A percentile compares a stretch with the other conserved stretches of the same genome.
Conservation (phyloP, 257 asterid species). For the Pogostemon cablin region DNA sequence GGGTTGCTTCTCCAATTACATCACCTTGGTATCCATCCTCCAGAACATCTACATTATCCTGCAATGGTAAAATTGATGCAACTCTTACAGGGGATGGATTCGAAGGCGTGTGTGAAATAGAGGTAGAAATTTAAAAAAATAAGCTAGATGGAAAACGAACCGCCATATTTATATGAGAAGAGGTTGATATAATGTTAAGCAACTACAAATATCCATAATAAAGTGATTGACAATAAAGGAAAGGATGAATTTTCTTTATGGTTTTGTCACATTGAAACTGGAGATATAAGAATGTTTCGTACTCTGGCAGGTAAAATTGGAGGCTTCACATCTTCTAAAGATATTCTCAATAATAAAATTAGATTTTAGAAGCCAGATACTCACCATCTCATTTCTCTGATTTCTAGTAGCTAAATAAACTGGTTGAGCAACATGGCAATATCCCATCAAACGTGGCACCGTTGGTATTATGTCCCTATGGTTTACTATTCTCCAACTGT, state of each 20-base stretch:
- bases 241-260: no score
- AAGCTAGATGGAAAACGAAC: background rate
- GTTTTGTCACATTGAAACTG: no score
- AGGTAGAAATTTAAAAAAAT: background rate
- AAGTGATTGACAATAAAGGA: no score
- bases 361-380: slow-evolving; percentile 22
- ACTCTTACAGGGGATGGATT: background rate
- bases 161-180: background rate
- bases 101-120: background rate
- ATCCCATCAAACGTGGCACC: slow-evolving; percentile 98
- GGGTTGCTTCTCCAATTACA: slow-evolving; percentile 91
- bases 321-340: background rate
- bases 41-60: slow-evolving; percentile 68
- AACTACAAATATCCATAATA: no score
- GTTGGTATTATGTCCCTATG: slow-evolving; percentile 98
- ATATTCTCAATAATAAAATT: background rate
- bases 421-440: slow-evolving; percentile 98
- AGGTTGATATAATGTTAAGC: background rate
- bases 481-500: slow-evolving; percentile 96
- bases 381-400: slow-evolving; percentile 51
- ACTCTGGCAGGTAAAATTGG: background rate
- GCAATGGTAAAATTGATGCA: slow-evolving; percentile 32
- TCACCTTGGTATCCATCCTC: slow-evolving; percentile 90
- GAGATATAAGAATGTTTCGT: no score
- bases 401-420: slow-evolving; percentile 76